These are phyloP conservation scores for Xylaria flabelliformis DNA, from an alignment of 495 filamentous ascomycete genomes.

Conservation along the genomic window DNA sequence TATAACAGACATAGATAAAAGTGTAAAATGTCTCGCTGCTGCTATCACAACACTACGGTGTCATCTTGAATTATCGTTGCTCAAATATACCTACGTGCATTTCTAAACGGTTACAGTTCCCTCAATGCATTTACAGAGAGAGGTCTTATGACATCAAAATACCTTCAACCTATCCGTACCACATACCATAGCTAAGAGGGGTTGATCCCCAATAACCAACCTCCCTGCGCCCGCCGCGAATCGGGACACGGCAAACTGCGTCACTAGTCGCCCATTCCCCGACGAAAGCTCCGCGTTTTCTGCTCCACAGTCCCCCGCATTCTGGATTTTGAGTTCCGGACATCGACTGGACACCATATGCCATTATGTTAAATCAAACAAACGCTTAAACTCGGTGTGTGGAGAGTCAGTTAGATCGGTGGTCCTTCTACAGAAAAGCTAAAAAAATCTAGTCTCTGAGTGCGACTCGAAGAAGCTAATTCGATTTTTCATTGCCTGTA, in stretches of 20 bases:
- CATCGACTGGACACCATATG: neutral
- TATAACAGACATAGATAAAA: neutral
- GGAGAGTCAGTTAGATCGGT: neutral
- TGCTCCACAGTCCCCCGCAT: conserved; percentile 13
- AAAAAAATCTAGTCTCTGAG: neutral
- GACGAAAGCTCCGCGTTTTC: neutral
- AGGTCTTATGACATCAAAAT: neutral
- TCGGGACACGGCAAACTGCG: conserved; percentile 12
- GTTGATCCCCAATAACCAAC: neutral
- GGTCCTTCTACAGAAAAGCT: neutral
- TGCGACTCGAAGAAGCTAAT: neutral
- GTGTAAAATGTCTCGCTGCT: neutral
- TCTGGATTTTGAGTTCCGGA: conserved; percentile 1
- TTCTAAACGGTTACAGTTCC: neutral
- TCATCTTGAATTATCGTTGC: neutral
- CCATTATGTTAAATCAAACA: neutral
- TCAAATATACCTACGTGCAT: neutral
- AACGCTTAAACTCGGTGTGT: neutral
- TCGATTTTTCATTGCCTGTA: neutral
- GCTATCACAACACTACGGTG: neutral
- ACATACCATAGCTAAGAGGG: neutral
- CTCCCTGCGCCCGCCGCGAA: neutral
- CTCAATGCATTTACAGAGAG: neutral
- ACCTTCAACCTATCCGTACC: neutral
- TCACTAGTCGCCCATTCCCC: neutral